Evolutionary conservation across 352 stramenopile species (phyloP).

Genomic region (Lagenidium sp.): DNA sequence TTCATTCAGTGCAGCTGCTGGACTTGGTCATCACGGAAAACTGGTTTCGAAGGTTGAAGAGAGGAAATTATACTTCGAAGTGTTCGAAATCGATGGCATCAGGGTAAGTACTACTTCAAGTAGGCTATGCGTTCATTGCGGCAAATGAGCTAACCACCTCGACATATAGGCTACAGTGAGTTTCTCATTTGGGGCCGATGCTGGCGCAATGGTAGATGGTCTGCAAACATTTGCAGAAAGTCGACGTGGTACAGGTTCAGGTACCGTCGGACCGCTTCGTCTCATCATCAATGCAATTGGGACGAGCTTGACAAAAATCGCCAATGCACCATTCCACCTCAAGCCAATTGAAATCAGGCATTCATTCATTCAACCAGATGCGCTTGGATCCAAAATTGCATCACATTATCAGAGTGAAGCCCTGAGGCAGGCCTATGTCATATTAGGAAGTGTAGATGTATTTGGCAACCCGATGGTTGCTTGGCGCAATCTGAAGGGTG

Average conservation of each 20-base stretch:
- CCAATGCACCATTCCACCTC: slow-evolving; percentile 80
- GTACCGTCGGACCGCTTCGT: slow-evolving; percentile 70
- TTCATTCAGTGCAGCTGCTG: slow-evolving; percentile 5
- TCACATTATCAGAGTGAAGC: slow-evolving; percentile 85
- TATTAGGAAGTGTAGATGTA: slow-evolving; percentile 82
- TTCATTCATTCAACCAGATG: slow-evolving; percentile 80
- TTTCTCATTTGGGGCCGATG: slow-evolving; percentile 72
- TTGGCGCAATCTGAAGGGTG: slow-evolving; percentile 76
- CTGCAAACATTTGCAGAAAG: slow-evolving; percentile 22
- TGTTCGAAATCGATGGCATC: slow-evolving; percentile 82
- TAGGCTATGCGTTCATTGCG: no score
- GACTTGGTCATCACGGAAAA: slow-evolving; percentile 13
- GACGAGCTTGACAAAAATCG: slow-evolving; percentile 83
- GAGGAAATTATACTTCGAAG: slow-evolving; percentile 87
- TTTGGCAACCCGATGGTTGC: slow-evolving; percentile 85
- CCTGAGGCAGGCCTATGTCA: slow-evolving; percentile 83
- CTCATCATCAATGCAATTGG: slow-evolving; percentile 83
- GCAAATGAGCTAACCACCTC: no score
- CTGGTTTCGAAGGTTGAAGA: slow-evolving; percentile 42
- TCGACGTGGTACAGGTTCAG: slow-evolving; percentile 20
- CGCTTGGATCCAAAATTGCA: slow-evolving; percentile 46
- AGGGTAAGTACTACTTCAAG: no score
- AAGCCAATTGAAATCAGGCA: slow-evolving; percentile 69
- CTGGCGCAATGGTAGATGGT: slow-evolving; percentile 50
- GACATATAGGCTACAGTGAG: slow-evolving; percentile 55